Base-by-base conservation (phyloP, 2,329 filamentous ascomycete genomes). In the Neofusicoccum parvum region DNA sequence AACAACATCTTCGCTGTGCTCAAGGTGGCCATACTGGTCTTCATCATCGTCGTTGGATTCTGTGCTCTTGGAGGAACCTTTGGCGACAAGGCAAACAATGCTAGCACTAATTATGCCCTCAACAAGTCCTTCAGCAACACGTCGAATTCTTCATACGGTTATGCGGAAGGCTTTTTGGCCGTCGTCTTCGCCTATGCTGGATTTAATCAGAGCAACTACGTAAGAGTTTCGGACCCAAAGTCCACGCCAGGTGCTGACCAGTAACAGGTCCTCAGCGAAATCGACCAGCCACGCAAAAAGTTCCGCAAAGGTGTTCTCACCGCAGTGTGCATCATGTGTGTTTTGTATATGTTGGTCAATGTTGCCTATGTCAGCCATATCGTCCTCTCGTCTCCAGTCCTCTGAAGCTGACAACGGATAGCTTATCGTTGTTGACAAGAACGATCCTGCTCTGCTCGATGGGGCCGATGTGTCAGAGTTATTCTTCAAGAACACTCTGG, bases 1-100 rank as follows among this genome's bases (percentile, higher is more conserved):
- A 85, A 83, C 70, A 86, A 86, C 67, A 27, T 78, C n/a, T 74
- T 86, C 37, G 84, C 84, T 3, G 71, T 80, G 3, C 69, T 84
- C 66, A 87, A 87, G 68, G 71, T 85, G 3, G 69, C 75, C 51
- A 79, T 85, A 1, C 76, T 87, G 1, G 64, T 85, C 1, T 72
- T 80, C 10, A 82, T 86, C 54, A 74, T 81, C 48, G 75, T 81
- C 9, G 71, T 78, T 20, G 80, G 78, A 10, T 74, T 80, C 53
- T 65, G 62, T 14, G 67, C 67, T 17, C 51, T 53, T 17, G 67
- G 46, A 3, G 23, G 68, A 39, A 45, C 58, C 32, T 62, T 62
- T 20, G 58, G 45, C 39, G 6, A 23, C 14, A 37, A 67, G 17
- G 54, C 68, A 17, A 68, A 70, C 45, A 65, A 68, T n/a, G 67